Evolutionary conservation across 805 yeast genomes (phyloP), one percentile per base, ranked within the genome.

Genomic region (Suhomyces kilbournensis): DNA sequence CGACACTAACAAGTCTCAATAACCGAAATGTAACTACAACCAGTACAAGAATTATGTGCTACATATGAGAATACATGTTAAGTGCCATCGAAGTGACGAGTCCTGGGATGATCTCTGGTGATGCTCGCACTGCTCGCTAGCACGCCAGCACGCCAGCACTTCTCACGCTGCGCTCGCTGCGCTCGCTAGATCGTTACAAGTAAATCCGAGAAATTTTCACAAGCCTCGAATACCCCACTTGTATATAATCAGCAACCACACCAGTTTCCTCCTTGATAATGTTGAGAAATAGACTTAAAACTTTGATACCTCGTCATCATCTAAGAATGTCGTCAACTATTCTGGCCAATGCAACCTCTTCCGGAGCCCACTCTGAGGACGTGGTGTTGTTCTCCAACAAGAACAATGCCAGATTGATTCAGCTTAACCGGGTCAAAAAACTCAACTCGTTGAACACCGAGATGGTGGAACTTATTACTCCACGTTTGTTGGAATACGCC

Each of bases 391-490:
- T 88, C 69, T 65, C 76, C 53, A 78, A 82, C 60, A 72, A 77
- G 54, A 82, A 84, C 60, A 80, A 84, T 47, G 84, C 94, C 10
- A 82, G 97, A 56, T 72, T 88, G 35, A 75, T 92, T 59, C 79
- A 87, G 7, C 76, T 93, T 58, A 90, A 93, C 75, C 81, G 98
- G 54, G 85, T 92, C 20, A 66, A 76, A 51, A 93, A 93, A 67
- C 80, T 94, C 64, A 94, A 93, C 72, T 93, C 98, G 4, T 76
- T 93, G 59, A 87, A 83, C 67, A 74, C 81, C 23, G 80, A 82
- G 52, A 92, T 93, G 96, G 83, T 90, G 54, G 66, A 77, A 32
- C 78, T 82, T 60, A 84, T 93, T 55, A 74, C 80, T 35, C 90
- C 94, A 20, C 81, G 96, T 38, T 72, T 91, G 55, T 66, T 78